phyloP scores from a whole-genome alignment of 1,284 basidiomycete species.

The Thelephora terrestris region DNA sequence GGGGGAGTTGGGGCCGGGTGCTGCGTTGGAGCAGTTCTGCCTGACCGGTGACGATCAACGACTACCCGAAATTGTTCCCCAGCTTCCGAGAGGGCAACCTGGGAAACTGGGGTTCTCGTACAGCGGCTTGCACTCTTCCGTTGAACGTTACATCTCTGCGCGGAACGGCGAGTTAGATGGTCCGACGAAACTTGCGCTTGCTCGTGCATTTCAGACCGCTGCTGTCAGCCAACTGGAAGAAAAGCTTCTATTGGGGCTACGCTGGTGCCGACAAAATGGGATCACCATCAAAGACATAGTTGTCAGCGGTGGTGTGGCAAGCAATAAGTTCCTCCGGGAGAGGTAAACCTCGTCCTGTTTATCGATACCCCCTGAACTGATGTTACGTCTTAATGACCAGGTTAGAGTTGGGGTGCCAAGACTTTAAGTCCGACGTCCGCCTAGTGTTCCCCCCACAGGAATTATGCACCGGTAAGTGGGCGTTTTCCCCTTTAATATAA shows the following conservation, averaged over 20 bases:
- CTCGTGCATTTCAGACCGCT: slow-evolving; percentile 63
- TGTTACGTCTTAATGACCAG: background rate
- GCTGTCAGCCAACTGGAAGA: slow-evolving; percentile 66
- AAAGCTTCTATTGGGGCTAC: slow-evolving; percentile 58
- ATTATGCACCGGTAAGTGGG: slow-evolving; percentile 80
- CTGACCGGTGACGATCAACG: slow-evolving; percentile 13
- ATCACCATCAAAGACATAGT: slow-evolving; percentile 50
- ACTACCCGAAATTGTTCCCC: slow-evolving; percentile 36
- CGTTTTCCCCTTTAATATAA: background rate
- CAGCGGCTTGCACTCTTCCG: slow-evolving; percentile 57
- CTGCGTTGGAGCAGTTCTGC: slow-evolving; percentile 68
- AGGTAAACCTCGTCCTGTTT: slow-evolving; percentile 31
- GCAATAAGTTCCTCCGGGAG: slow-evolving; percentile 60
- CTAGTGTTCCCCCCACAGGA: slow-evolving; percentile 61
- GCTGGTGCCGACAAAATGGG: slow-evolving; percentile 31
- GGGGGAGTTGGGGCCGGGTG: slow-evolving; percentile 55
- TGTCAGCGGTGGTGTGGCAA: slow-evolving; percentile 86
- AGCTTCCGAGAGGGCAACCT: slow-evolving; percentile 35
- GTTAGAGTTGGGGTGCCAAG: background rate
- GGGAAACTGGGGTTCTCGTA: slow-evolving; percentile 59
- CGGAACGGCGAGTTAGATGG: slow-evolving; percentile 26
- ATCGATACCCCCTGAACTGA: background rate
- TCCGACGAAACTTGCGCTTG: slow-evolving; percentile 36
- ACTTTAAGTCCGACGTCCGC: slow-evolving; percentile 19
- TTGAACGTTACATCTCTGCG: slow-evolving; percentile 41